These are phyloP conservation scores for Boletus barrowsii DNA, from an alignment of 768 basidiomycete genomes.

Conservation along the genomic window DNA sequence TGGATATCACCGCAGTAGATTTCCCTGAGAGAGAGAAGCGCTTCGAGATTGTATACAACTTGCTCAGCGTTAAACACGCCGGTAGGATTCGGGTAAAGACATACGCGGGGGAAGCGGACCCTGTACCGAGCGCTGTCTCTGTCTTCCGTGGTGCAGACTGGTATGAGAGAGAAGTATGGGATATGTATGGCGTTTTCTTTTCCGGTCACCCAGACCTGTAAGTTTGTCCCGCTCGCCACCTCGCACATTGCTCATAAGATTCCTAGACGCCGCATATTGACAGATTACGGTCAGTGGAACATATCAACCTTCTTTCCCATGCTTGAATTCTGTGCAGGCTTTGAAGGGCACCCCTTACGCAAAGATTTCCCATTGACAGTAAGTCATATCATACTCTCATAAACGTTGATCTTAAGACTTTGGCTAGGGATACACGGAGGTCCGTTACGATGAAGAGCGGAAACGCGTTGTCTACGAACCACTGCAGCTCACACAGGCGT, in stretches of 20 bases:
- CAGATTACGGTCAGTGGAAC: slow-evolving; percentile 78
- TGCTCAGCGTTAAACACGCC: slow-evolving; percentile 75
- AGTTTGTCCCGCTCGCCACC: slow-evolving; percentile 31
- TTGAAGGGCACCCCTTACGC: slow-evolving; percentile 94
- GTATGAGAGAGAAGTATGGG: slow-evolving; percentile 99
- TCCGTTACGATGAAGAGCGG: slow-evolving; percentile 96
- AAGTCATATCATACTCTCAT: slow-evolving; percentile 24
- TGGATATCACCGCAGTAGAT: slow-evolving; percentile 96
- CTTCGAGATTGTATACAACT: slow-evolving; percentile 96
- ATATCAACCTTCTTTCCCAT: not conserved
- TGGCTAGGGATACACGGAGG: slow-evolving; percentile 91
- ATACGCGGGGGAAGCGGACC: slow-evolving; percentile 89
- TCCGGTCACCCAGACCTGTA: slow-evolving; percentile 93
- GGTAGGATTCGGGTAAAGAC: slow-evolving; percentile 96
- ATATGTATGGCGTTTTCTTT: slow-evolving; percentile 97
- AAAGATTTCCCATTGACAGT: slow-evolving; percentile 99
- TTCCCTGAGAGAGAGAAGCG: slow-evolving; percentile 90
- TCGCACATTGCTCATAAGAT: slow-evolving; percentile 14
- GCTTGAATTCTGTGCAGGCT: slow-evolving; percentile 47
- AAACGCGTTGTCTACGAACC: slow-evolving; percentile 98
- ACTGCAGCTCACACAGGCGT: slow-evolving; percentile 95
- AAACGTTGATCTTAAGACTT: not conserved
- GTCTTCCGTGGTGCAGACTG: slow-evolving; percentile 93
- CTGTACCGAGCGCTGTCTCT: slow-evolving; percentile 77
- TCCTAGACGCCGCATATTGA: slow-evolving; percentile 87